A percentile compares a stretch with the other conserved stretches of the same genome.
Conservation (phyloP, 192 early-diverging fungal species). For the Thoreauomyces humboldtii region DNA sequence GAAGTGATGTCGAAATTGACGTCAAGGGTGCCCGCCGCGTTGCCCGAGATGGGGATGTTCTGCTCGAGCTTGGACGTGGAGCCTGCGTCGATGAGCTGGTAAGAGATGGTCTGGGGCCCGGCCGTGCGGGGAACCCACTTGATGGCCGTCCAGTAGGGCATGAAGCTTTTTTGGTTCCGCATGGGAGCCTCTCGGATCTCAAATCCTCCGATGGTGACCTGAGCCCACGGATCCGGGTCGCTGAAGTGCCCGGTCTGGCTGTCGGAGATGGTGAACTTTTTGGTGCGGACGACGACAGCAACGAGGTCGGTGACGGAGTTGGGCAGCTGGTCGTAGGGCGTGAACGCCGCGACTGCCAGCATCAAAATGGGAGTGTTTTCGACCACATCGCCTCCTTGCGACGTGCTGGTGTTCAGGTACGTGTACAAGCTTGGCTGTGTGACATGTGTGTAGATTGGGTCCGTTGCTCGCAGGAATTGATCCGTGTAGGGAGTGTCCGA, state of each 20-base stretch:
- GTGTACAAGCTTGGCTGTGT: conserved; percentile 10
- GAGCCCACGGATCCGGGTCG: conserved; percentile 19
- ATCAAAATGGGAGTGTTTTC: conserved; percentile 11
- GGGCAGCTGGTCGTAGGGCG: conserved; percentile 11
- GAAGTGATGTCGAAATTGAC: neutral
- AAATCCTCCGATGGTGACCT: conserved; percentile 12
- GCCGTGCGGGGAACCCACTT: conserved; percentile 17
- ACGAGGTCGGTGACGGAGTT: conserved; percentile 5
- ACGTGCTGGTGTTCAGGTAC: conserved; percentile 16
- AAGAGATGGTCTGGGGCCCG: neutral
- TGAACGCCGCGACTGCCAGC: conserved; percentile 5
- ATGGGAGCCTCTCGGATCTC: conserved; percentile 23
- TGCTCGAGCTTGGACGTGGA: neutral
- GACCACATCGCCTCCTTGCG: conserved; percentile 9
- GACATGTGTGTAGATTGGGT: conserved; percentile 15
- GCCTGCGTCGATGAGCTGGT: conserved; percentile 15
- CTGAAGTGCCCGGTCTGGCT: neutral
- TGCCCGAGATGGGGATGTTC: conserved; percentile 17
- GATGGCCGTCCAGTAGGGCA: conserved; percentile 29
- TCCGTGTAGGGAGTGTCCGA: conserved; percentile 17
- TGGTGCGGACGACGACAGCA: conserved; percentile 28
- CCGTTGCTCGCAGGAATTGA: conserved; percentile 7
- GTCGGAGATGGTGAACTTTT: conserved; percentile 5
- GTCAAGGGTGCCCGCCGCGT: neutral
- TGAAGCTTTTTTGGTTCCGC: neutral